phyloP scores from a whole-genome alignment of 768 basidiomycete species.

The Tulasnella sp. region DNA sequence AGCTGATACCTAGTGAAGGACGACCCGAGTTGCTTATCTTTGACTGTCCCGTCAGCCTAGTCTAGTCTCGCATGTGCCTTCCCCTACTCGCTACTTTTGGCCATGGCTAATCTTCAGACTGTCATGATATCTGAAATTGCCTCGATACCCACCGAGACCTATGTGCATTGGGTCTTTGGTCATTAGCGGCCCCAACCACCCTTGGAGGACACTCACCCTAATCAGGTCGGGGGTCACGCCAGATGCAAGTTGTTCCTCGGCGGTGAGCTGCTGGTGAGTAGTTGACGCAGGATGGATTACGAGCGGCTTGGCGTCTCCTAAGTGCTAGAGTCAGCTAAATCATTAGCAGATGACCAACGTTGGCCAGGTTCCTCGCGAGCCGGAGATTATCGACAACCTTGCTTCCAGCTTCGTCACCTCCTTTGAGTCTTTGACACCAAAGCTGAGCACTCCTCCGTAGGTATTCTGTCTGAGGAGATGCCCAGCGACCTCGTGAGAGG shows the following conservation, averaged over 20 bases:
- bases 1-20: too few relatives aligned
- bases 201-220: not conserved
- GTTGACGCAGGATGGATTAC: conserved; percentile 28
- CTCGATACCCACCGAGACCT: conserved; percentile 36
- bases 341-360: conserved; percentile 32
- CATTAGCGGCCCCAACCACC: not conserved
- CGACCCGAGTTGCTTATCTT: not conserved
- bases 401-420: conserved; percentile 41
- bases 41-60: not conserved
- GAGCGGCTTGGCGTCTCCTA: conserved; percentile 58
- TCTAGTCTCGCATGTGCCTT: not conserved
- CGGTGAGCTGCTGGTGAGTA: conserved; percentile 28
- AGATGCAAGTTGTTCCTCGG: conserved; percentile 22
- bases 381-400: conserved; percentile 41
- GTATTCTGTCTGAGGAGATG: conserved; percentile 15
- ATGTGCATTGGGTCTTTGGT: not conserved
- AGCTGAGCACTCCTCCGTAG: conserved; percentile 40
- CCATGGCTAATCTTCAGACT: not conserved
- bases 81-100: not conserved
- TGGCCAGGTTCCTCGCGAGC: conserved; percentile 39
- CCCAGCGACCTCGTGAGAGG: conserved; percentile 39
- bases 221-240: not conserved
- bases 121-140: conserved; percentile 34
- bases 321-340: not conserved
- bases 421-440: conserved; percentile 41